Base-by-base conservation (phyloP, 2,329 filamentous ascomycete genomes). In the Neonectria coccinea region DNA sequence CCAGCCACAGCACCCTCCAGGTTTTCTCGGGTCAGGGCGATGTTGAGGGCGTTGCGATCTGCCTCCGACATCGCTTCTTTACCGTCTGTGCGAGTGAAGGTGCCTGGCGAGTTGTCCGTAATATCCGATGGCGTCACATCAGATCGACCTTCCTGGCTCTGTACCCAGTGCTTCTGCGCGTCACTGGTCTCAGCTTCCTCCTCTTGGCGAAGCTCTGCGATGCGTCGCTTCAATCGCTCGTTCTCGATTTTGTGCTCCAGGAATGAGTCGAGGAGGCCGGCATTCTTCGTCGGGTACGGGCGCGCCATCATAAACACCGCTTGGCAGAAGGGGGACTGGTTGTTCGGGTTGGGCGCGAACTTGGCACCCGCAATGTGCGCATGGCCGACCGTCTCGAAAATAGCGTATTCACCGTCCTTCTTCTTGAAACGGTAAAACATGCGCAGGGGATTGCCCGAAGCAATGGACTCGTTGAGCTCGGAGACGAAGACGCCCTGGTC, bases 201-300 rank as follows among this genome's bases (percentile, higher is more conserved):
- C 78, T 97, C 95, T 66, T 88, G 86, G 70, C 92, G 92, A 59
- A 97, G 83, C 79, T 97, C 93, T 18, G 91, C 89, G 66, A 98
- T 97, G 47, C 93, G 89, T 72, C 93, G 91, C 73, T 89, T 89
- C 53, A 98, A 80, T 5, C 94, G 88, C 81, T 97, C 94, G 74
- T 97, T 97, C 78, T 97, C 95, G 59, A 97, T 95, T 79, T 97
- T 97, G 81, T 97, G 94, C 77, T 98, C 95, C 29, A 98, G 84
- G 74, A 97, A 97, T 0, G 94, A 97, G 79, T 98, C 94, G 20
- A 97, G 84, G 11, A 97, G 84, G 4, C 88, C 88, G 1, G 93
- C 91, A 75, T 95, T 97, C 80, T 92, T 94, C 31, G 92, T 97
- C 5, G 93, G 94, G 77, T 97, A 97, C 1, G 92, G 92, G 20